Evolutionary conservation across 2,329 filamentous ascomycete genomes (phyloP), one percentile per base, ranked within the genome.

Genomic region (Aspergillus eucalypticola): DNA sequence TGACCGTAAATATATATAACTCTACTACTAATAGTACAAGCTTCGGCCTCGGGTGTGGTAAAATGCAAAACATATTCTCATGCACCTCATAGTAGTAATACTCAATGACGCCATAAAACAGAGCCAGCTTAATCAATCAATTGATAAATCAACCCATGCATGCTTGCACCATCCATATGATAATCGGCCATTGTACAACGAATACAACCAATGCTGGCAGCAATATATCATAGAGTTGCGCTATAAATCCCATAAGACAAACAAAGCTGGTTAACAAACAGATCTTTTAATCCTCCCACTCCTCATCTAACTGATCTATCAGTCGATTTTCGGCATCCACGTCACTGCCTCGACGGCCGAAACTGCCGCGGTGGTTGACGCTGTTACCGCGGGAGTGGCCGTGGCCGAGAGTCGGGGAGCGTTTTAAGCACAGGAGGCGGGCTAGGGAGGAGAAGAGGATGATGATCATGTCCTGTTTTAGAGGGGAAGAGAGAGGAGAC

Each of bases 281-380:
- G 3, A n/a, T 5, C 21, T 1, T 35, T 56, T 23, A 80, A 66
- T 96, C 93, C 68, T 97, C 93, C 94, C 94, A 98, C 74, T 97
- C 93, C 75, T 98, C 94, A 71, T 98, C 95, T 61, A 97, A 82
- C 76, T 97, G 92, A 75, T 98, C 94, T 74, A 99, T 98, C 68
- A 98, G 79, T 64, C 92, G 82, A 76, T 98, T 97, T 78, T 98
- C 95, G 58, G 92, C 93, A 60, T 97, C 94, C 6, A 84, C 77
- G 52, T 80, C 64, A 15, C 48, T 21, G 4, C 41, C 29, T 23
- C 72, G 64, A 4, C 67, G 71, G 10, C 75, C 73, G 42, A 77
- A 68, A 44, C 73, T 69, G 41, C 69, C 67, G 27, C 67, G 66
- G 29, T 62, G 59, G 17, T 60, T 64, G 11, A 17, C 8, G 46